Evolutionary conservation across 768 basidiomycete species (phyloP), one percentile per base, ranked within the genome.

Genomic region (Termitomyces sp.): DNA sequence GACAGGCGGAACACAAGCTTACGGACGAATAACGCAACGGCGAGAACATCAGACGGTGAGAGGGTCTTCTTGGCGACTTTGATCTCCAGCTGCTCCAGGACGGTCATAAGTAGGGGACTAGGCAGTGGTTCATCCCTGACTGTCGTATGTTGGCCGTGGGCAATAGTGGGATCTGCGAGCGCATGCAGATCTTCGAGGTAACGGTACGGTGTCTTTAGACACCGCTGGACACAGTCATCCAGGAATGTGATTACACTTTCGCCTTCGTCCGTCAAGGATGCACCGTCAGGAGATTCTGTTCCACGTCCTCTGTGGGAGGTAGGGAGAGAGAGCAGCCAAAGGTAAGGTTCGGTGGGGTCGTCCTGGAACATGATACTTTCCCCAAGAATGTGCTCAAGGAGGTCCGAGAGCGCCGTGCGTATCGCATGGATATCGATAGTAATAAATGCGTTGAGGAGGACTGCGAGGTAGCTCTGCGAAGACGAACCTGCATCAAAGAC

Each of bases 201-300:
- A 30, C 84, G 82, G 68, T 94, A 91, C 0, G 93, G 91, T 2
- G 88, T 89, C 70, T 89, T 93, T 61, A 88, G 67, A 63, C 88
- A 94, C 18, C 91, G 80, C 57, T 89, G 87, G 3, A 90, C 78
- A 66, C 93, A 96, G 51, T 95, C 93, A 62, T 98, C 95, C 12
- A 97, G 64, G 73, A 97, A 94, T 0, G 71, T 57, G 18, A 89
- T 73, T 27, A 87, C 82, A 43, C 77, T 76, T 6, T 79, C 78
- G 12, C 75, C 74, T 71, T 89, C 89, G 45, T 82, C 83, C 2
- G 74, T 76, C 22, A 88, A 73, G 5, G 75, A 67, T 0, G 79
- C 71, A 4, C 79, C 82, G 57, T 88, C 84, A 1, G 82, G 83
- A 2, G 82, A 71, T 58, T 78, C 69, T 1, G 76, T 71, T 27